These are phyloP conservation scores for Rhododendron griersonianum DNA, from an alignment of 148 eudicot genomes.

Conservation along the genomic window DNA sequence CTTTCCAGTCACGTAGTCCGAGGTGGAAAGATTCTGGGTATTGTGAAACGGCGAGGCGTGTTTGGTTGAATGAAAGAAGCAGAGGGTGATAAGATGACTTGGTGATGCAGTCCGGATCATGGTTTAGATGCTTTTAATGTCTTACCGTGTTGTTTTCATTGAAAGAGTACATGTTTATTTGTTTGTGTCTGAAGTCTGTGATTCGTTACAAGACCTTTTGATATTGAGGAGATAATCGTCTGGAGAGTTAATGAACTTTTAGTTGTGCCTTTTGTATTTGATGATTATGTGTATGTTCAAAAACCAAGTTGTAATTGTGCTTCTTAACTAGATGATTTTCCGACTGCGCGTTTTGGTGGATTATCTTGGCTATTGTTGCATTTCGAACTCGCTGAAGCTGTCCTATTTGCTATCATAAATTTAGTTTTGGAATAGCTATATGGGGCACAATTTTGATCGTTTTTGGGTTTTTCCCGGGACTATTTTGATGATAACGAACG, in stretches of 20 bases:
- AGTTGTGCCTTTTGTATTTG: constrained; percentile 22
- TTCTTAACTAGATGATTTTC: not conserved
- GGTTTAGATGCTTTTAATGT: constrained; percentile 6
- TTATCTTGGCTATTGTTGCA: not conserved
- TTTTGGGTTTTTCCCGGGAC: no score
- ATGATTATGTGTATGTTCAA: constrained; percentile 11
- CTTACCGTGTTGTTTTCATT: constrained; percentile 14
- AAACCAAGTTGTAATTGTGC: not conserved
- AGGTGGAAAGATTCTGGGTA: not conserved
- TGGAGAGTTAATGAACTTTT: constrained; percentile 11
- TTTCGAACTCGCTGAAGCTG: not conserved
- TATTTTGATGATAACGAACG: no score
- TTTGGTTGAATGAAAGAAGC: not conserved
- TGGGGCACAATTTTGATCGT: no score
- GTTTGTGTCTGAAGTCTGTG: constrained; percentile 10
- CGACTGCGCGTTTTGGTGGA: not conserved
- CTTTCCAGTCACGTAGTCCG: constrained; percentile 15
- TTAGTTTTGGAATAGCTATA: no score
- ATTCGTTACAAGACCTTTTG: constrained; percentile 8
- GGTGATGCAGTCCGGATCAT: constrained; percentile 7
- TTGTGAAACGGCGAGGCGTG: not conserved
- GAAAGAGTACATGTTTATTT: constrained; percentile 14
- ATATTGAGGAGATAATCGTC: constrained; percentile 7
- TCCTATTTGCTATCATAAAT: not conserved
- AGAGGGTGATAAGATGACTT: not conserved